A percentile compares a stretch with the other conserved stretches of the same genome.
Evolutionary conservation across 768 basidiomycete genomes (phyloP).

Genomic region (Sporobolomyces roseus): DNA sequence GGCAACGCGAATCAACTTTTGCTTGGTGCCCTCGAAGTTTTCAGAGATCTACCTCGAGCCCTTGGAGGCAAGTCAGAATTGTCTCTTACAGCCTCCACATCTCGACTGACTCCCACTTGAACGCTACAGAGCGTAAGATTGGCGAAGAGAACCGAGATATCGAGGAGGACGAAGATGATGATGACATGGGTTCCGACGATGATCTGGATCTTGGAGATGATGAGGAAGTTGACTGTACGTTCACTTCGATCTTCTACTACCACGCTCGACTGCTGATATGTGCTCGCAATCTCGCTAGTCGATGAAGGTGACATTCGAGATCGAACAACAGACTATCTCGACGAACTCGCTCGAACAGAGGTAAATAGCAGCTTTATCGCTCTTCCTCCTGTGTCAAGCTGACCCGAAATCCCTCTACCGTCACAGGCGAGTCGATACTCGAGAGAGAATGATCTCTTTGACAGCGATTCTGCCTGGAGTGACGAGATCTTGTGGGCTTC

Average conservation of each 20-base stretch:
- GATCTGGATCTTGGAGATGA: slow-evolving; percentile 54
- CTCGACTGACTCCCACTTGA: slow-evolving; percentile 7
- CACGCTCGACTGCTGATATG: background rate
- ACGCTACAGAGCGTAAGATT: slow-evolving; percentile 48
- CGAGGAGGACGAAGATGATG: slow-evolving; percentile 53
- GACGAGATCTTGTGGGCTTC: slow-evolving; percentile 85
- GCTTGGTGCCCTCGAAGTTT: slow-evolving; percentile 68
- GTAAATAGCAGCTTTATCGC: too few species aligned
- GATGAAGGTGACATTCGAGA: slow-evolving; percentile 79
- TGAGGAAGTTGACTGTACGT: slow-evolving; percentile 57
- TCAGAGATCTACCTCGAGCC: slow-evolving; percentile 56
- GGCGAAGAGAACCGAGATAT: slow-evolving; percentile 55
- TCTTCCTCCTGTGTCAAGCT: too few species aligned
- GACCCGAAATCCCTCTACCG: too few species aligned
- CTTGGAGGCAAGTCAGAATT: slow-evolving; percentile 52
- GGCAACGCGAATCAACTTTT: slow-evolving; percentile 70
- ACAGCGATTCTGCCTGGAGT: slow-evolving; percentile 52
- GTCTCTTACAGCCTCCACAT: slow-evolving; percentile 24
- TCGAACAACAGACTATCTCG: slow-evolving; percentile 80
- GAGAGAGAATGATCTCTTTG: slow-evolving; percentile 54
- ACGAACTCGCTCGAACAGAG: slow-evolving; percentile 79
- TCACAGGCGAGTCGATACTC: too few species aligned
- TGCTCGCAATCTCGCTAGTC: slow-evolving; percentile 9
- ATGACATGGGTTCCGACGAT: slow-evolving; percentile 52
- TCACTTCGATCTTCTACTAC: too few species aligned